Base-by-base conservation (phyloP, 306 rosid species). In the Nissolia schottii region DNA sequence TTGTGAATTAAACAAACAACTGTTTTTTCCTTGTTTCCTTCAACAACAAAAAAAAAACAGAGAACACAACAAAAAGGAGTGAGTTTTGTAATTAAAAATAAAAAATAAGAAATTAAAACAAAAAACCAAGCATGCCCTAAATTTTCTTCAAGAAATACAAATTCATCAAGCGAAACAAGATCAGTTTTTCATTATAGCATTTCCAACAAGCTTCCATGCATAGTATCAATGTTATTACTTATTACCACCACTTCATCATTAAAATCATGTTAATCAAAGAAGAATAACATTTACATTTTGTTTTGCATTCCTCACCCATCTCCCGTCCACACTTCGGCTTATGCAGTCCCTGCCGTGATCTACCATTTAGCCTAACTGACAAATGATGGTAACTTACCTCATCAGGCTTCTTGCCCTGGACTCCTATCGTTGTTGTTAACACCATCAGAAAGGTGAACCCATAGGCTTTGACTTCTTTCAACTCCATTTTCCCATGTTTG, bases 401-500 rank as follows among this genome's bases (percentile, higher is more conserved):
- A 23, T 87, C 89, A 86, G 64, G 78, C 83, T 78, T 92, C 96
- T 78, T 85, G 84, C 75, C 78, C 81, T 10, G 95, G 98, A 77
- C 87, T 90, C 82, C 87, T 74, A 74, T 80, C 90, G 31, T 89
- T 79, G 46, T 84, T 85, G 81, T 92, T 87, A 35, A 73, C 88
- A 10, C 88, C 96, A 46, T 92, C 95, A 24, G 94, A 85, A 73
- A 86, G 90, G 75, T 88, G 87, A 65, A 75, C 89, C 95, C 98
- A 90, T 77, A 86, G 68, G 80, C 80, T 86, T 74, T 81, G 90
- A 77, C 83, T 82, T 79, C 87, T 71, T 48, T 89, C 95, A 25
- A 70, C 89, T 34, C 89, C 96, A 61, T 93, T 88, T 64, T 90
- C 92, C 97, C 97, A 88, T 67, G 92, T 87, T 77, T 80, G 87